These are phyloP conservation scores for Erigeron philadelphicus DNA, from an alignment of 140 eudicot genomes.

Conservation along the genomic window DNA sequence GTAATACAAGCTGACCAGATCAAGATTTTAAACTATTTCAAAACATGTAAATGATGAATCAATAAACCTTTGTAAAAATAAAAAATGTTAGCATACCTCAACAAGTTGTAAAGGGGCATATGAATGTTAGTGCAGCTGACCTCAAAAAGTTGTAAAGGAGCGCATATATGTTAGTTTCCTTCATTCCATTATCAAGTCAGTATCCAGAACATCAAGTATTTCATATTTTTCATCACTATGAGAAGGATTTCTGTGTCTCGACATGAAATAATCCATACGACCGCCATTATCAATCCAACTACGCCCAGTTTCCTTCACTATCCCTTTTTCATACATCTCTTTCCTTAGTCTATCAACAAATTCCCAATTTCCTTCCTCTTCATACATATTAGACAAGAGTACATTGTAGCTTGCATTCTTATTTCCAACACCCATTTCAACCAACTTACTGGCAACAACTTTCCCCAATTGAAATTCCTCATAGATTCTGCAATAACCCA, in stretches of 20 bases:
- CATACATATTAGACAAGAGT: conserved; percentile 69
- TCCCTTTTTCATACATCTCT: conserved; percentile 62
- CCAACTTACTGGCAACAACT: conserved; percentile 60
- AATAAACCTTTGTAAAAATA: background rate
- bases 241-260: conserved; percentile 49
- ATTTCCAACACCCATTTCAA: conserved; percentile 47
- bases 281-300: conserved; percentile 75
- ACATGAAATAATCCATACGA: conserved; percentile 37
- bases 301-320: conserved; percentile 61
- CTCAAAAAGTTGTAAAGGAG: conserved; percentile 17
- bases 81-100: background rate
- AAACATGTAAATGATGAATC: conserved; percentile 8
- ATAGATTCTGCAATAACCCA: conserved; percentile 66
- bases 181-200: conserved; percentile 44
- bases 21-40: background rate
- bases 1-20: background rate
- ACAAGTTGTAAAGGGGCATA: background rate
- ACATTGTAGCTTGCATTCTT: conserved; percentile 59
- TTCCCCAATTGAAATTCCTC: conserved; percentile 65
- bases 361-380: conserved; percentile 85
- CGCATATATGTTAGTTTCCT: conserved; percentile 8
- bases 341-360: conserved; percentile 52
- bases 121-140: conserved; percentile 17
- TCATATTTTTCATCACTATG: conserved; percentile 38
- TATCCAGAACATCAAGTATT: conserved; percentile 40